These are phyloP conservation scores for Dioszegia crocea DNA, from an alignment of 768 basidiomycete species.

Conservation along the genomic window DNA sequence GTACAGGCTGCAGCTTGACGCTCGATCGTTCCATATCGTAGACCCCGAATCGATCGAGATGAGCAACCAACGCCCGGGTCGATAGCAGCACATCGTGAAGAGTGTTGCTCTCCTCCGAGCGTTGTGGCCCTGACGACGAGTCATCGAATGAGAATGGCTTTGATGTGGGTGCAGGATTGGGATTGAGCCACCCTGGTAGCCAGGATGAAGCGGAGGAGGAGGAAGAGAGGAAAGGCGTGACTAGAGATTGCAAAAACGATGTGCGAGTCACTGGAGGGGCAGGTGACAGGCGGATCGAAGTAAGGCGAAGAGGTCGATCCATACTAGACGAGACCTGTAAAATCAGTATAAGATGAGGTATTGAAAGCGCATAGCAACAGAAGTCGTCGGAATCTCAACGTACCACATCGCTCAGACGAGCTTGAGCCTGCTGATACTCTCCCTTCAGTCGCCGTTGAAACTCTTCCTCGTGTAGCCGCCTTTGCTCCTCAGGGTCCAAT, in stretches of 20 bases:
- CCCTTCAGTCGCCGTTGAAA: slow-evolving; percentile 63
- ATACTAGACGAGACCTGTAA: slow-evolving; percentile 65
- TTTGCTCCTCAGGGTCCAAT: slow-evolving; percentile 53
- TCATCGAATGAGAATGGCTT: background rate
- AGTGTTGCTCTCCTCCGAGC: slow-evolving; percentile 37
- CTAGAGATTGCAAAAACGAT: slow-evolving; percentile 74
- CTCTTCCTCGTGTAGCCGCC: slow-evolving; percentile 72
- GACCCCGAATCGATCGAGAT: slow-evolving; percentile 69
- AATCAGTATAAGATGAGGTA: background rate
- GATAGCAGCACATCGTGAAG: slow-evolving; percentile 68
- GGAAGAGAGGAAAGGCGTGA: slow-evolving; percentile 61
- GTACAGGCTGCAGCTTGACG: slow-evolving; percentile 61
- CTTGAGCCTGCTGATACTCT: slow-evolving; percentile 69
- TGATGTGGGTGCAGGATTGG: slow-evolving; percentile 38
- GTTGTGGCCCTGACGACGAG: background rate
- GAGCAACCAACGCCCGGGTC: slow-evolving; percentile 62
- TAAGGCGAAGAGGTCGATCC: slow-evolving; percentile 63
- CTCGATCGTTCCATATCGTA: slow-evolving; percentile 72
- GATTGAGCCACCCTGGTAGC: slow-evolving; percentile 39
- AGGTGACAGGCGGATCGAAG: slow-evolving; percentile 76
- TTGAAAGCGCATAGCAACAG: background rate
- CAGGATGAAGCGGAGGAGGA: slow-evolving; percentile 43
- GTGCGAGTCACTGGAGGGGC: slow-evolving; percentile 63
- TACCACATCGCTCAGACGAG: slow-evolving; percentile 64
- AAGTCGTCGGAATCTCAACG: background rate